phyloP scores from a whole-genome alignment of 805 yeast genomes.

The Wickerhamiella spandovensis region DNA sequence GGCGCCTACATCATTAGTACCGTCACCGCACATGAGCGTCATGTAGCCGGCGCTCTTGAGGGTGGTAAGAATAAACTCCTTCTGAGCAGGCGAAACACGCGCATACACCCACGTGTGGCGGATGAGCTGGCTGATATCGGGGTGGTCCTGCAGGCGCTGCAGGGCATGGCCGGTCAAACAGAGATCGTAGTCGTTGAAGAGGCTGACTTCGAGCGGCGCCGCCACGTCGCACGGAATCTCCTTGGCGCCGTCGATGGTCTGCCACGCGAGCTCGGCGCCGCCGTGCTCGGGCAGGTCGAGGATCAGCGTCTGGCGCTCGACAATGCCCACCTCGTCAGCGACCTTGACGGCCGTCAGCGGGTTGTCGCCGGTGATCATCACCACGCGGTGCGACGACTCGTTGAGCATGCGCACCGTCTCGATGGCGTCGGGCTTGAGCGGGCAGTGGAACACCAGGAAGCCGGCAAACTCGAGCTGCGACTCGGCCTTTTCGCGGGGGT shows the following conservation, averaged over 20 bases:
- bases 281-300: constrained; percentile 70
- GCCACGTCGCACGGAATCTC: constrained; percentile 52
- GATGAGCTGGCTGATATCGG: constrained; percentile 55
- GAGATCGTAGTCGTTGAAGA: constrained; percentile 61
- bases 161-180: constrained; percentile 92
- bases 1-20: constrained; percentile 99
- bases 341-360: constrained; percentile 97
- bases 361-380: constrained; percentile 98
- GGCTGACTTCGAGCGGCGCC: constrained; percentile 39
- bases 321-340: constrained; percentile 82
- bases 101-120: constrained; percentile 95
- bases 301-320: constrained; percentile 70
- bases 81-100: constrained; percentile 92
- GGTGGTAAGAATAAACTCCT: constrained; percentile 75
- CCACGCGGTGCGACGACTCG: constrained; percentile 87
- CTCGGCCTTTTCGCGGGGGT: constrained; percentile 70
- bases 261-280: constrained; percentile 59
- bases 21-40: constrained; percentile 98
- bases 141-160: constrained; percentile 46
- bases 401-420: constrained; percentile 84
- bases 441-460: constrained; percentile 93
- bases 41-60: constrained; percentile 80
- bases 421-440: constrained; percentile 85
- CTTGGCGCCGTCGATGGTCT: constrained; percentile 66
- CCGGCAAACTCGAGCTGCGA: constrained; percentile 69